Percentiles rank a stretch among this genome's conserved stretches.
Evolutionary conservation across 352 stramenopile species (phyloP).

Genomic region (Salisapilia sapeloensis): DNA sequence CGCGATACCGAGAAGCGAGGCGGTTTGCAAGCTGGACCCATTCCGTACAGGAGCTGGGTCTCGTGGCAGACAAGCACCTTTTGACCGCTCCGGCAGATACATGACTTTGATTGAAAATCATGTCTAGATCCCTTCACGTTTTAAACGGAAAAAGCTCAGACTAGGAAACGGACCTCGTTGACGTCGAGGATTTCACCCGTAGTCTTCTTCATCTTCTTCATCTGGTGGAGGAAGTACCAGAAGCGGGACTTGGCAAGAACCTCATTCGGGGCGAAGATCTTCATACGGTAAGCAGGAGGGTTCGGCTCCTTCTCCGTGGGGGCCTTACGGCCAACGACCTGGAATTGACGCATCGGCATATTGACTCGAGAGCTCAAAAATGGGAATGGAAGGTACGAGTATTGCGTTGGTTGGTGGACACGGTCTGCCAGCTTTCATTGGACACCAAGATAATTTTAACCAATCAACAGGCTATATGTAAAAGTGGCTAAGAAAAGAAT

Average conservation of each 20-base stretch:
- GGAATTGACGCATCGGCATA: conserved; percentile 99
- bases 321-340: conserved; percentile 99
- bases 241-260: conserved; percentile 99
- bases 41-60: conserved; percentile 7
- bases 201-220: conserved; percentile 99
- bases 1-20: conserved; percentile 33
- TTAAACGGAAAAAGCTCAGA: neutral
- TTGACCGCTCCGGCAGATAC: conserved; percentile 28
- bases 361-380: conserved; percentile 6
- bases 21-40: conserved; percentile 77
- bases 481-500: too few relatives aligned
- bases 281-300: conserved; percentile 98
- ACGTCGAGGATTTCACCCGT: conserved; percentile 99
- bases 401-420: too few relatives aligned
- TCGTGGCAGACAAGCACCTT: conserved; percentile 79
- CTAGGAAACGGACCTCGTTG: conserved; percentile 85
- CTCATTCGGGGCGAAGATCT: conserved; percentile 91
- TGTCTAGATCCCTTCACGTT: neutral
- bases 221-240: conserved; percentile 99
- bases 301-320: conserved; percentile 96
- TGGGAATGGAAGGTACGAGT: too few relatives aligned
- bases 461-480: too few relatives aligned
- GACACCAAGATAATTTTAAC: too few relatives aligned
- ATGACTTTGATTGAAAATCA: conserved; percentile 1
- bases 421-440: too few relatives aligned